phyloP scores from a whole-genome alignment of 805 yeast genomes.

The Priceomyces haplophilus region DNA sequence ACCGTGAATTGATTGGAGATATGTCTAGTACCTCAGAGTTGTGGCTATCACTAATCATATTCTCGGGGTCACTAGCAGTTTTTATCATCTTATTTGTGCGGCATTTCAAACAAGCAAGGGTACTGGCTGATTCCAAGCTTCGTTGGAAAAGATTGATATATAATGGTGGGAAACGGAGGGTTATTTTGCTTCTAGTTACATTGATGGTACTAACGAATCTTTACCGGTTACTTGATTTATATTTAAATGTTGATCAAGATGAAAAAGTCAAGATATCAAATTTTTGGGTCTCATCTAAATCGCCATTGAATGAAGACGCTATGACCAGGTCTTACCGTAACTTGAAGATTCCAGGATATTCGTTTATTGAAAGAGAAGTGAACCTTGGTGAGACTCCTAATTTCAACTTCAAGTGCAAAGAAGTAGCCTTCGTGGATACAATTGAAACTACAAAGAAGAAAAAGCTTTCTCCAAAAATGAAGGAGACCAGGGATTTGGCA shows the following conservation, averaged over 20 bases:
- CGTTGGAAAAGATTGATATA: neutral
- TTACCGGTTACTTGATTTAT: neutral
- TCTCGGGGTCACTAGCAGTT: neutral
- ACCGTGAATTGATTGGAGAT: neutral
- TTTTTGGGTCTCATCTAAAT: neutral
- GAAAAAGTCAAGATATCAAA: neutral
- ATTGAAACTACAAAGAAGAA: constrained; percentile 1
- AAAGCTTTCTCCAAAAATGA: constrained; percentile 5
- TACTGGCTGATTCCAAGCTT: neutral
- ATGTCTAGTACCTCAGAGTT: neutral
- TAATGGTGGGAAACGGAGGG: neutral
- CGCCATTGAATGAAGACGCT: constrained; percentile 1
- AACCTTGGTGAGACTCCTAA: neutral
- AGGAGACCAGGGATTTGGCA: constrained; percentile 10
- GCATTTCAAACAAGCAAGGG: neutral
- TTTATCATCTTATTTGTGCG: neutral
- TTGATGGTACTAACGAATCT: neutral
- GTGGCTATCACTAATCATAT: neutral
- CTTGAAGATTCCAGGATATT: constrained; percentile 5
- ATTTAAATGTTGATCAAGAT: too few relatives aligned
- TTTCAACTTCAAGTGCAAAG: constrained; percentile 1
- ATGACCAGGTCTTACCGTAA: neutral
- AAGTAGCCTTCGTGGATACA: neutral
- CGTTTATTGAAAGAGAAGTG: constrained; percentile 12
- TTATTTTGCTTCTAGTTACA: neutral